Base-by-base conservation (phyloP, 495 filamentous ascomycete species). In the Apiosordaria backusii region DNA sequence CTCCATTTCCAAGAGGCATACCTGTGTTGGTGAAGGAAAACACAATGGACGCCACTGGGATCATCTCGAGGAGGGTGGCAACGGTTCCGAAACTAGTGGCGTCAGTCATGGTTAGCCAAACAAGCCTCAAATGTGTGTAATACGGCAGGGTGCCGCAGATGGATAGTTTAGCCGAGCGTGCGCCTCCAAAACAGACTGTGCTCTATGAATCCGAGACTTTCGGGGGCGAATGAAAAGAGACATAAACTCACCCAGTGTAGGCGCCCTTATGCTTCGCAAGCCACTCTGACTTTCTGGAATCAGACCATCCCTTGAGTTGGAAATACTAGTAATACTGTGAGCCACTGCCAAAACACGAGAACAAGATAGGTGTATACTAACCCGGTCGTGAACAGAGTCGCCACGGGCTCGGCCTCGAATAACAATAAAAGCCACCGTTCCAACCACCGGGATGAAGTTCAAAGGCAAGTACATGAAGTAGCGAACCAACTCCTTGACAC, bases 11-110 rank as follows among this genome's bases (percentile, higher is more conserved):
- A 27, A 65, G 60, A 60, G 26, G 65, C 80, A 68, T 78, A 82
- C 84, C 91, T 10, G 90, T 89, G 74, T 96, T 97, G 2, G 92
- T 97, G 70, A 96, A 97, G 9, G 90, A 80, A 75, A 97, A 97
- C 53, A 92, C 81, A 53, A 97, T 89, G 4, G 91, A 93, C 16
- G 84, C 84, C 60, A 97, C 73, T 1, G 95, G 95, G 5, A 97
- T 76, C 82, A 97, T 87, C 73, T 99, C 93, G 26, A 96, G 83
- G 0, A 92, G 75, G 40, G 90, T 88, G 3, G 90, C 86, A 25
- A 88, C 83, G 13, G 90, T 85, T 7, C 93, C 93, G 69, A 96
- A 93, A 57, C 92, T 96, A 70, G 57, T 59, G n/a, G 50, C 13
- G 57, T 50, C 2, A 23, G 62, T 68, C 35, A 68, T 50, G 61